Conservation (phyloP, 495 filamentous ascomycete genomes). For the Xylaria sp. region DNA sequence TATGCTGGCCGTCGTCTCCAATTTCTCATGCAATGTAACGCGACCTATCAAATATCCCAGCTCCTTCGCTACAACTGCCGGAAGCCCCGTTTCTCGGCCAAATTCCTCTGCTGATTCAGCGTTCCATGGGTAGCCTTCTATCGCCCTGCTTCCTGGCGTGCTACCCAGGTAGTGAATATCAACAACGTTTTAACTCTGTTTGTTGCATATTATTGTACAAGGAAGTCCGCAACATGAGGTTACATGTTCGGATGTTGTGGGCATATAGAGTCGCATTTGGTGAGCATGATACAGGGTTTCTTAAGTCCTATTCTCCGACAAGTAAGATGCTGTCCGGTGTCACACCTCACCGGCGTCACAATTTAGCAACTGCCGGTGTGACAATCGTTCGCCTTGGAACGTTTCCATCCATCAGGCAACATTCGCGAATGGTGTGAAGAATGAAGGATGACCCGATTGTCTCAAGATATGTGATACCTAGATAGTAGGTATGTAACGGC, state of each 20-base stretch:
- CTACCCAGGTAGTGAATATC: too few species aligned
- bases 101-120: not conserved
- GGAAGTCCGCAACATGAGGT: not conserved
- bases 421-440: not conserved
- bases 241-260: not conserved
- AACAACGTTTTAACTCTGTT: not conserved
- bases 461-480: conserved; percentile 7
- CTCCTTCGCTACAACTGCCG: conserved; percentile 10
- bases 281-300: not conserved
- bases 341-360: not conserved
- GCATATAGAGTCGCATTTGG: not conserved
- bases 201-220: conserved; percentile 1
- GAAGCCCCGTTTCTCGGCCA: conserved; percentile 3
- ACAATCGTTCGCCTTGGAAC: not conserved
- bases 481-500: not conserved
- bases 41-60: conserved; percentile 16
- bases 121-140: not conserved
- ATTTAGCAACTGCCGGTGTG: not conserved
- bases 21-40: not conserved
- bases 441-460: not conserved
- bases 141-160: not conserved
- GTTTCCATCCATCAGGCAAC: not conserved
- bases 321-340: not conserved
- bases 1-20: conserved; percentile 1
- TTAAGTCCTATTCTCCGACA: conserved; percentile 7